Evolutionary conservation across 2,329 filamentous ascomycete species (phyloP).

Genomic region (Fusarium sp.): DNA sequence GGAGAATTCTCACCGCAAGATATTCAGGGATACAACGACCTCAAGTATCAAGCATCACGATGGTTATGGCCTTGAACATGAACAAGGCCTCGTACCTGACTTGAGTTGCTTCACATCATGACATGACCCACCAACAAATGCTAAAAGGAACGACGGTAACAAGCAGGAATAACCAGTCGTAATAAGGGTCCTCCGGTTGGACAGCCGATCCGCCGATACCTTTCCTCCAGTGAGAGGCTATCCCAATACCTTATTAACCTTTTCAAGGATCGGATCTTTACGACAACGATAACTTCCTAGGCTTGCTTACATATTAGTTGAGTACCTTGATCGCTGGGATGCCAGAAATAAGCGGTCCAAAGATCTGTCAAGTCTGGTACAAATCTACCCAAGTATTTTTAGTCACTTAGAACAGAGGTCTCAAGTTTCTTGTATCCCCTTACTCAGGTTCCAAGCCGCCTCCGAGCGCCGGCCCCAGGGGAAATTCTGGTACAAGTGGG

Average conservation of each 20-base stretch:
- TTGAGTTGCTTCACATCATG: slow-evolving; percentile 5
- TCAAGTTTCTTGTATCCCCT: background rate
- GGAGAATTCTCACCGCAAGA: slow-evolving; percentile 14
- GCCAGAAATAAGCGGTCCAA: background rate
- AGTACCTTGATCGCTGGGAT: background rate
- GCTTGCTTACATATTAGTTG: background rate
- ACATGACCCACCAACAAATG: background rate
- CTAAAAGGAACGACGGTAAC: background rate
- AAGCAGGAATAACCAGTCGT: slow-evolving; percentile 25
- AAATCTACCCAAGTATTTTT: background rate
- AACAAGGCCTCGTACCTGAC: slow-evolving; percentile 1
- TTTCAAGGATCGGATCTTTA: slow-evolving; percentile 8
- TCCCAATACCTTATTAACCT: background rate
- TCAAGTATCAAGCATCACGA: slow-evolving; percentile 4
- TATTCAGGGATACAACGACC: slow-evolving; percentile 14
- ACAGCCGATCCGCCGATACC: slow-evolving; percentile 14
- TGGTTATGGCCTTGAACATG: background rate
- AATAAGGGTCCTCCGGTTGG: slow-evolving; percentile 43
- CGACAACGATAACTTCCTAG: slow-evolving; percentile 12
- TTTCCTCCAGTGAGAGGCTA: slow-evolving; percentile 7
- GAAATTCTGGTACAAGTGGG: slow-evolving; percentile 18
- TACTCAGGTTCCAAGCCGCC: background rate
- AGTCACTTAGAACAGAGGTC: background rate
- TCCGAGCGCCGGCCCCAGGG: slow-evolving; percentile 21
- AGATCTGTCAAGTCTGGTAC: background rate